Evolutionary conservation across 1,139 yeast species (phyloP).

Genomic region (Saccharomycopsis crataegensis): DNA sequence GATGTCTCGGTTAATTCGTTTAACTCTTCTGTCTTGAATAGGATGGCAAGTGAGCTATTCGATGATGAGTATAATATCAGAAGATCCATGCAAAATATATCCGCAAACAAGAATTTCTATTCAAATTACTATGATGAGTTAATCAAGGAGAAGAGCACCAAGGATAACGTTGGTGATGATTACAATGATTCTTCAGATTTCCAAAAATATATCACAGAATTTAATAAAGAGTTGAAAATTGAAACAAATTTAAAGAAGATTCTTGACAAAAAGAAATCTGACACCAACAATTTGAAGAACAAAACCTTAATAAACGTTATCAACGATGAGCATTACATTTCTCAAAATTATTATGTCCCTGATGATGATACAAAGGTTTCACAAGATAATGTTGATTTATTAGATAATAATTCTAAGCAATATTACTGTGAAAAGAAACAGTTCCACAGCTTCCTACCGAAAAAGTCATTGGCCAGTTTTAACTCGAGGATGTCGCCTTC

Average conservation of each 20-base stretch:
- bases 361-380: background rate
- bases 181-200: constrained; percentile 11
- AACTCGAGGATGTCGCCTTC: background rate
- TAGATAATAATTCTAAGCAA: background rate
- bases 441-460: background rate
- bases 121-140: constrained; percentile 14
- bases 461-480: constrained; percentile 12
- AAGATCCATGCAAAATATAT: constrained; percentile 2
- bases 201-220: constrained; percentile 14
- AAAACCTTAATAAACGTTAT: constrained; percentile 2
- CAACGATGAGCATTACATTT: constrained; percentile 1
- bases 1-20: constrained; percentile 1
- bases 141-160: background rate
- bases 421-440: background rate
- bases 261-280: constrained; percentile 1
- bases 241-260: constrained; percentile 7
- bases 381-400: background rate
- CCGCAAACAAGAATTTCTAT: constrained; percentile 11
- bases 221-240: constrained; percentile 12
- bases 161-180: constrained; percentile 1
- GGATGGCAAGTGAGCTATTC: constrained; percentile 13
- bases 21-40: constrained; percentile 9
- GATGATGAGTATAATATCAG: constrained; percentile 9
- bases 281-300: background rate
- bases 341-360: constrained; percentile 13